A percentile compares a stretch with the other conserved stretches of the same genome.
Evolutionary conservation across 2,329 filamentous ascomycete species (phyloP).

Genomic region (Stachybotrys elegans): DNA sequence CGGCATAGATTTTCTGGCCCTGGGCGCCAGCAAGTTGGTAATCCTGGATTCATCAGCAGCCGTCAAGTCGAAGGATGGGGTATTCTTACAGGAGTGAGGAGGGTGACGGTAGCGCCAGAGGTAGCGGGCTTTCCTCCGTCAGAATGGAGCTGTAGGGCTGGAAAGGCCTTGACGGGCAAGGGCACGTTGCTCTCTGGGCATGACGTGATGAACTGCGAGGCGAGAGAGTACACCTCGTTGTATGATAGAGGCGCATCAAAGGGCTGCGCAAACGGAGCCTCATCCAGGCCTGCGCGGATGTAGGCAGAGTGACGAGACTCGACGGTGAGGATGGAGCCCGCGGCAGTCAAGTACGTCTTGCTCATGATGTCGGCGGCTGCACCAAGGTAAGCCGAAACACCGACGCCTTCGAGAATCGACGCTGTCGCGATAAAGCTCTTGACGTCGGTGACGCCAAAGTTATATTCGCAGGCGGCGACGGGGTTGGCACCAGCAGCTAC

Average conservation of each 20-base stretch:
- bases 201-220: conserved; percentile 53
- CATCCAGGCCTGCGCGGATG: conserved; percentile 43
- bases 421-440: conserved; percentile 56
- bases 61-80: no score
- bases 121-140: conserved; percentile 14
- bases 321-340: conserved; percentile 57
- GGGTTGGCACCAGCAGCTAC: conserved; percentile 37
- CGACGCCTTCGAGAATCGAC: conserved; percentile 59
- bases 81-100: conserved; percentile 17
- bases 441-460: conserved; percentile 53
- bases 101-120: conserved; percentile 18
- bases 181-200: conserved; percentile 50
- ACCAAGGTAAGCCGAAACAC: conserved; percentile 60
- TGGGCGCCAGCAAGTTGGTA: conserved; percentile 18
- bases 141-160: conserved; percentile 32
- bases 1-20: conserved; percentile 22
- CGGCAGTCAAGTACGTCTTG: conserved; percentile 53
- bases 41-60: no score
- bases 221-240: conserved; percentile 60
- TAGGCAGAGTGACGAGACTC: conserved; percentile 61
- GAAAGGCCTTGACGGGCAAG: conserved; percentile 58
- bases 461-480: conserved; percentile 50
- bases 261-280: conserved; percentile 51
- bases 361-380: conserved; percentile 55
- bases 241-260: conserved; percentile 56